Base-by-base conservation (phyloP, 1,139 yeast genomes). In the Blastobotrys elegans region DNA sequence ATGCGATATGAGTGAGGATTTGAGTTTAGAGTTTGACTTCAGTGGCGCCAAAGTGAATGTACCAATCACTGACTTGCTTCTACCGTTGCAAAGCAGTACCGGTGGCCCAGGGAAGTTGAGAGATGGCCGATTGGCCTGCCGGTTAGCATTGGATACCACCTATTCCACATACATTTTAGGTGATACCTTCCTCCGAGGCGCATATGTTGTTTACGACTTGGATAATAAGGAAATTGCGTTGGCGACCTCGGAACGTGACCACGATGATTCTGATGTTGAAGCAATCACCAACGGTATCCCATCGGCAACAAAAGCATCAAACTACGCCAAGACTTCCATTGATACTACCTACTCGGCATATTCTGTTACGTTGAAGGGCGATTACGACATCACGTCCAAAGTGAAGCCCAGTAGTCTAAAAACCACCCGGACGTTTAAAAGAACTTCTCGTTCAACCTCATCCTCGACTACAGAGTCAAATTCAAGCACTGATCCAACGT, bases 171-270 rank as follows among this genome's bases (percentile, higher is more conserved):
- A 18, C 18, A n/a, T 40, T 8, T 61, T 85, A n/a, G 96, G 96
- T 39, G 95, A 84, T 63, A 75, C 80, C 31, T 79, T 86, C 64
- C 68, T 87, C 57, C 74, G 86, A 50, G 71, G 76, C 46, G 88
- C 85, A 7, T 87, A 87, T 61, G 76, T 81, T 46, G 94, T 86
- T 38, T 86, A 77, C 56, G 89, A 88, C 63, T 68, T 85, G 42
- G 56, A 56, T 17, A 49, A 52, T 41, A 34, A 48, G 13, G 50
- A 56, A 43, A 48, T 56, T 11, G 54, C 59, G 2, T 37, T 56
- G 22, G 60, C 59, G 11, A 56, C 46, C 34, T 54, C 56, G 10
- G 51, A 52, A 37, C 50, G 49, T 46, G 56, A 59, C 38, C 53
- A 50, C 7, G 52, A 58, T 11, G 49, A 50, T 13, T 44, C 56